These are phyloP conservation scores for Arthrocladium fulminans DNA, from an alignment of 2,329 filamentous ascomycete genomes.

Conservation along the genomic window DNA sequence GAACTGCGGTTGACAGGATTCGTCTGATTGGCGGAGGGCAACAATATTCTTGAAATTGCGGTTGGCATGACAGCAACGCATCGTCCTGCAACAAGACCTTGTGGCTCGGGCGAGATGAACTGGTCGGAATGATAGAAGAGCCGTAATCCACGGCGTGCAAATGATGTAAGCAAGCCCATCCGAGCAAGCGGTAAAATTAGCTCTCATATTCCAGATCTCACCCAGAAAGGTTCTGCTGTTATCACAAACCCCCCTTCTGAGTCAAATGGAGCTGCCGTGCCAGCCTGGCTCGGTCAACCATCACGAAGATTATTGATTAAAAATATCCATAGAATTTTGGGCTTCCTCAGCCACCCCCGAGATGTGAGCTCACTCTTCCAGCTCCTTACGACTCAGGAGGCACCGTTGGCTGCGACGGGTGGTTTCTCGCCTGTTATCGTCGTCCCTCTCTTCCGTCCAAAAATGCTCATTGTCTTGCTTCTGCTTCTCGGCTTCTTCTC, in stretches of 20 bases:
- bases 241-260: not conserved
- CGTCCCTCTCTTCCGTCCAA: slow-evolving; percentile 4
- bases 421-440: not conserved
- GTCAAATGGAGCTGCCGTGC: not conserved
- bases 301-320: not conserved
- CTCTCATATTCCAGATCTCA: not conserved
- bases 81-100: no score
- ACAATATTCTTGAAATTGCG: no score
- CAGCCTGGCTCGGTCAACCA: not conserved
- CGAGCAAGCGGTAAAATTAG: not conserved
- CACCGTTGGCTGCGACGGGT: not conserved
- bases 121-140: no score
- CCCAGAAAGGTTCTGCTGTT: not conserved
- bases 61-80: no score
- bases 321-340: not conserved
- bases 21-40: no score
- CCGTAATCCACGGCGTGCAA: no score
- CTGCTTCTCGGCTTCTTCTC: slow-evolving; percentile 3
- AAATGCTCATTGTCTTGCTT: slow-evolving; percentile 9
- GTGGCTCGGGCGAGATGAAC: no score
- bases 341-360: not conserved
- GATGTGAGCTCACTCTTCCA: not conserved
- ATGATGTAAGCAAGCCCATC: not conserved
- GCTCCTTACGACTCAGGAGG: not conserved
- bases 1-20: no score